Conservation (phyloP, 331 rosid genomes). For the Quercus lobata region DNA sequence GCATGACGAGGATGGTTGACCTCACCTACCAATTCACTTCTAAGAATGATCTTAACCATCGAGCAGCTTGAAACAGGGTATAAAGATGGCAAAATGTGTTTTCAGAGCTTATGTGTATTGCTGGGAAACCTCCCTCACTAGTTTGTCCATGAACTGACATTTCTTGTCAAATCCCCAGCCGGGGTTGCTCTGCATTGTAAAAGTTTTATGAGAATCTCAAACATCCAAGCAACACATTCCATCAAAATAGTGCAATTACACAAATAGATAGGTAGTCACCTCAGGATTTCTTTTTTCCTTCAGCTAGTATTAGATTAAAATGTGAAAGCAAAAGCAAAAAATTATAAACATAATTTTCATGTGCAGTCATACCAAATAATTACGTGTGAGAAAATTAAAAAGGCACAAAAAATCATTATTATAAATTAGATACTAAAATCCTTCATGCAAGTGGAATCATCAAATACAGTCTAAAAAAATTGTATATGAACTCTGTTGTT, state of each 20-base stretch:
- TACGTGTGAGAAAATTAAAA: not conserved
- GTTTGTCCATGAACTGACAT: constrained; percentile 87
- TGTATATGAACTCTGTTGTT: not conserved
- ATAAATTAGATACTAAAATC: not conserved
- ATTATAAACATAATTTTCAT: not conserved
- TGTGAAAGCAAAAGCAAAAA: not conserved
- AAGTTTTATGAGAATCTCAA: not conserved
- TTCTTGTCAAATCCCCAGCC: constrained; percentile 96
- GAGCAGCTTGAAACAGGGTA: not conserved
- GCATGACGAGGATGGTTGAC: not conserved
- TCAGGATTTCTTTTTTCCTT: not conserved
- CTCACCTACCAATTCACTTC: not conserved
- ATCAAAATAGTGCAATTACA: constrained; percentile 19
- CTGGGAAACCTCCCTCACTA: constrained; percentile 62
- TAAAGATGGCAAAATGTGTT: not conserved
- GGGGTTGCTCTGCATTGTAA: constrained; percentile 74
- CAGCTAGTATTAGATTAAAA: constrained; percentile 1
- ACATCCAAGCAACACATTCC: not conserved
- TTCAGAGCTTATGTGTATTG: constrained; percentile 44
- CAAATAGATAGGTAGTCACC: not conserved
- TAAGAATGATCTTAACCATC: not conserved
- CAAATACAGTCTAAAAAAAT: not conserved
- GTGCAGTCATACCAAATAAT: no score
- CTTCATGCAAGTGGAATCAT: not conserved
- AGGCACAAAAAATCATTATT: not conserved